Base-by-base conservation (phyloP, 2,329 filamentous ascomycete genomes). In the Clarireedia monteithiana region DNA sequence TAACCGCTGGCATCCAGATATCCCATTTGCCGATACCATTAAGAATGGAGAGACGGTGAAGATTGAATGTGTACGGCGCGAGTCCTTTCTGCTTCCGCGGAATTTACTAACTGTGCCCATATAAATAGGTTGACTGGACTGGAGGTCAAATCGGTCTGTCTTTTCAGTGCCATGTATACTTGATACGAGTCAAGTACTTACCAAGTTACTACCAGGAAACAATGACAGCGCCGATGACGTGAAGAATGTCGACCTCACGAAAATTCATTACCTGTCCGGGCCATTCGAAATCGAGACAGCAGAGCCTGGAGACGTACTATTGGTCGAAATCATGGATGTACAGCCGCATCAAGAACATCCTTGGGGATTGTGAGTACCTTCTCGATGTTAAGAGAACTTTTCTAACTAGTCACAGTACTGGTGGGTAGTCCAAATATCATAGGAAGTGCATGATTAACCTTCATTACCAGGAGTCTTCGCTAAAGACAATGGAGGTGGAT, bases 1-100 rank as follows among this genome's bases (percentile, higher is more conserved):
- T 72, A 96, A 96, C 67, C 80, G 91, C 70, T 96, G 91, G 91
- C 91, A 96, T 68, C 91, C 91, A 38, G 91, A 95, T 62, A 86
- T 95, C 51, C 91, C 91, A 0, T 82, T 80, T 55, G 79, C 78
- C 50, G 87, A 78, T 34, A 83, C 79, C 1, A 90, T 96, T 66
- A 84, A 87, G 64, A 84, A 91, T 66, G 86, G 85, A 30, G 91
- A 96, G 73, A 88, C 88, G 0, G 91, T 96, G 62, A 95, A 95
- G 72, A 95, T 96, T 62, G 89, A 96, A 76, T 96, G 91, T 66
- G 76, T 68, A 62, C 24, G 64, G 63, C 30, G 30, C 7, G 30
- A 34, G 30, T 34, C 30, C 30, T 34, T 34, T 34, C 12, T 34
- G 30, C 30, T 34, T 34, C 10, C 30, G 30, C 30, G 10, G 27